Base-by-base conservation (phyloP, 2,329 filamentous ascomycete species). In the Dactylonectria estremocensis region DNA sequence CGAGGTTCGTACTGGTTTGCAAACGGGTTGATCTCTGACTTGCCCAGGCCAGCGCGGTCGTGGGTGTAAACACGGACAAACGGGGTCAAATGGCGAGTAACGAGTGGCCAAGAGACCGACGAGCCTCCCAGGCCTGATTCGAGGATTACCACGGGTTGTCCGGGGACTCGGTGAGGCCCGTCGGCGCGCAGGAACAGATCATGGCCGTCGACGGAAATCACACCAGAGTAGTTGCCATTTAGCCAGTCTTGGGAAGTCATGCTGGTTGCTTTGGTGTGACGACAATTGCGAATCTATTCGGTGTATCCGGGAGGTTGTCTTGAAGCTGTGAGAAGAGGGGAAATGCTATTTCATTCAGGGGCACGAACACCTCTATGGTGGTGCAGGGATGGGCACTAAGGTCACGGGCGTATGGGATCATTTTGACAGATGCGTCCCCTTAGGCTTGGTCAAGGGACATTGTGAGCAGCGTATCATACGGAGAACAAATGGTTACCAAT, bases 1-100 rank as follows among this genome's bases (percentile, higher is more conserved):
- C 54, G 31, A 57, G 54, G 54, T 13, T 57, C 54, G 22, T 28
- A 45, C n/a, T 45, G 37, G 14, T 57, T 45, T 5, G 54, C 35
- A n/a, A 22, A 45, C 3, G 37, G 37, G 33, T 45, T 57, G 14
- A 28, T 45, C 20, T 57, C 54, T 8, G 54, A 57, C 11, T 57
- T 57, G 7, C 37, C 54, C 20, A 57, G 35, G 31, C 54, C 54
- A 9, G 54, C 37, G 22, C 54, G 37, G n/a, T 57, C 37, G 13
- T 57, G 54, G 6, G 37, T 45, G 16, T 18, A 46, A 9, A 57
- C 54, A 20, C 53, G 33, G n/a, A 56, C 20, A 33, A 56, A 43
- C 18, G 18, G 37, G 10, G 54, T 57, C 22, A 57, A 14, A 16
- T 57, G 14, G 11, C 37, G 54, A 57, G 37, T 57, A 5, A 57